phyloP scores from a whole-genome alignment of 805 yeast genomes.

The Kazachstania africana region DNA sequence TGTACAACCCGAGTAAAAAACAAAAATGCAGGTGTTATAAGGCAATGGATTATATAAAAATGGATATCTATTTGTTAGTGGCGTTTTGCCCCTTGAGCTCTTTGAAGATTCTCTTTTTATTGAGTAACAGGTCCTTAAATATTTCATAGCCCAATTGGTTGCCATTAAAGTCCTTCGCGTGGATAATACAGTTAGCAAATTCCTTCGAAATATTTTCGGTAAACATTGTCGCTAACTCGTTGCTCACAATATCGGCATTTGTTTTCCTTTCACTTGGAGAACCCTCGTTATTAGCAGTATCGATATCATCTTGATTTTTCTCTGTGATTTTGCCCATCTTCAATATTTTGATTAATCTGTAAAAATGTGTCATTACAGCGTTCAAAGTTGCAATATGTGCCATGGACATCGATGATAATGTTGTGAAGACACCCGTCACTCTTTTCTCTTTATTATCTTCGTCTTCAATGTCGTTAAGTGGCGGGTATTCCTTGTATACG shows the following conservation, averaged over 20 bases:
- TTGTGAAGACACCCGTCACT: constrained; percentile 51
- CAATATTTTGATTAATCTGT: constrained; percentile 45
- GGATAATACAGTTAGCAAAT: constrained; percentile 46
- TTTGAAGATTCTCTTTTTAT: constrained; percentile 52
- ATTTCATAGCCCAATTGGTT: constrained; percentile 50
- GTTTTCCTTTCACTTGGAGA: neutral
- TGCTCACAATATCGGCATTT: constrained; percentile 4
- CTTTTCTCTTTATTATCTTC: constrained; percentile 27
- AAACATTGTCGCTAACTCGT: constrained; percentile 29
- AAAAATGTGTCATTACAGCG: constrained; percentile 67
- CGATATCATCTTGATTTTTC: neutral
- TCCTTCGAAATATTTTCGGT: constrained; percentile 46
- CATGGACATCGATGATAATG: constrained; percentile 54
- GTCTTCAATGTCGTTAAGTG: constrained; percentile 5
- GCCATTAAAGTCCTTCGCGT: constrained; percentile 35
- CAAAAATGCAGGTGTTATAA: too few species aligned
- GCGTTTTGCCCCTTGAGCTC: too few species aligned
- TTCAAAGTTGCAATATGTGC: constrained; percentile 70
- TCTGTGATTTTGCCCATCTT: constrained; percentile 29
- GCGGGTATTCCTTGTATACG: constrained; percentile 43
- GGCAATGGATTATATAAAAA: too few species aligned
- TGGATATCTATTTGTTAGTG: too few species aligned
- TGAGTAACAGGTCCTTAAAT: constrained; percentile 46
- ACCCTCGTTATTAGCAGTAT: neutral
- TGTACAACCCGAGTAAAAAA: too few species aligned